These are phyloP conservation scores for Geotrichum klebahnii DNA, from an alignment of 1,139 yeast species.

Conservation along the genomic window DNA sequence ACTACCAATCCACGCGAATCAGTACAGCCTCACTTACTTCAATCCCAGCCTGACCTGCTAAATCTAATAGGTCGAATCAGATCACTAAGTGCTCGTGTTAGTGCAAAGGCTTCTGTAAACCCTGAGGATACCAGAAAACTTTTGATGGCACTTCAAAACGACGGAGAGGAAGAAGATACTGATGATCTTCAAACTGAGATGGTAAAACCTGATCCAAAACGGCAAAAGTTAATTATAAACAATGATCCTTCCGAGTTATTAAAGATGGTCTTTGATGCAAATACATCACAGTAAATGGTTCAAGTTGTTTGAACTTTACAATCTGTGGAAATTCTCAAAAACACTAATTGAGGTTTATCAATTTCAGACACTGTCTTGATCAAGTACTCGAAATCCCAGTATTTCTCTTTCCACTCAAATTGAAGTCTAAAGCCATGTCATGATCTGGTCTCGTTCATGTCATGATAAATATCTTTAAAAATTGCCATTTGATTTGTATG, in stretches of 20 bases:
- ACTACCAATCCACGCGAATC: slow-evolving; percentile 9
- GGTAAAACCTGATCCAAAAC: slow-evolving; percentile 13
- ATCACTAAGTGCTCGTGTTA: slow-evolving; percentile 12
- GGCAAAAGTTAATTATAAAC: slow-evolving; percentile 15
- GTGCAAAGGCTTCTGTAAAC: neutral
- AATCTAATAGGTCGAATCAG: slow-evolving; percentile 13
- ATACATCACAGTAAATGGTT: neutral
- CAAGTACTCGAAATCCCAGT: neutral
- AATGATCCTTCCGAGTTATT: slow-evolving; percentile 14
- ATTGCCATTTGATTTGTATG: neutral
- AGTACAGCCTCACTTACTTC: slow-evolving; percentile 11
- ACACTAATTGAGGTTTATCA: neutral
- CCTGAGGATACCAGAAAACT: slow-evolving; percentile 2
- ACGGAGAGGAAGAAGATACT: neutral
- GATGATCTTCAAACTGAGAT: neutral
- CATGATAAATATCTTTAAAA: no score
- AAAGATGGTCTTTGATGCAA: neutral
- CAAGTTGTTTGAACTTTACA: neutral
- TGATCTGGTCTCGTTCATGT: no score
- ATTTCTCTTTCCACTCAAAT: no score
- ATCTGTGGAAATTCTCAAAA: neutral
- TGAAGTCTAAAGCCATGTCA: no score
- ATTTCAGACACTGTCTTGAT: neutral
- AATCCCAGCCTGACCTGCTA: slow-evolving; percentile 12
- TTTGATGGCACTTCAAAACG: neutral